Base-by-base conservation (phyloP, 164 flowering plant species). In the Stephania yunnanensis region DNA sequence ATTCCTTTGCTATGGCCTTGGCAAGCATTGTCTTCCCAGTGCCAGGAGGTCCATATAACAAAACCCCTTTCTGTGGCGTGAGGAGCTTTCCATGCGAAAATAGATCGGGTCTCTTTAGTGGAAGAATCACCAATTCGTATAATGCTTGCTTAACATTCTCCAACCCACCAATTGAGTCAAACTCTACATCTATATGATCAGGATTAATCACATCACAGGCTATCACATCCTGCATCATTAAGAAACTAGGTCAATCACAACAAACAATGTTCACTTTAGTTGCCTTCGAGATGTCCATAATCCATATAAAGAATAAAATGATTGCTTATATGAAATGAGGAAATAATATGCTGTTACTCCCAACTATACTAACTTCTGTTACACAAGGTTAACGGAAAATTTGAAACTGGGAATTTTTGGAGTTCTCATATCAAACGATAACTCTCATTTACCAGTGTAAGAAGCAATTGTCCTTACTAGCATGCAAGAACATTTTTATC, bases 11-110 rank as follows among this genome's bases (percentile, higher is more conserved):
- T 74, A 90, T 90, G 72, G 94, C 94, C 75, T 90, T 90, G 71
- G 94, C 94, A 75, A 90, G 88, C 92, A 90, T 87, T 31, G 94
- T 90, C 77, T 90, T 90, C 69, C 94, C 94, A 25, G 92, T 90
- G 19, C 94, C 94, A 74, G 94, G 94, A 7, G 92, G 94, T 44
- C 94, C 94, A 81, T 87, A 88, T 46, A 90, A 65, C 78, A 90
- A 73, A 20, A 89, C 90, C 22, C 94, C 94, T 74, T 89, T 90
- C 67, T 86, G 92, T 5, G 90, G 90, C 45, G 89, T 85, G 46
- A 89, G 91, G 67, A 90, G 91, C 79, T 88, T 90, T 29, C 92
- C 94, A 77, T 82, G 77, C 15, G 89, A 73, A 81, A 90, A 90
- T 30, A 90, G 71, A 29, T 88, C 90, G 55, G 94, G 94, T 42